phyloP scores from a whole-genome alignment of 352 stramenopile genomes.

The Phytopythium sindhum region DNA sequence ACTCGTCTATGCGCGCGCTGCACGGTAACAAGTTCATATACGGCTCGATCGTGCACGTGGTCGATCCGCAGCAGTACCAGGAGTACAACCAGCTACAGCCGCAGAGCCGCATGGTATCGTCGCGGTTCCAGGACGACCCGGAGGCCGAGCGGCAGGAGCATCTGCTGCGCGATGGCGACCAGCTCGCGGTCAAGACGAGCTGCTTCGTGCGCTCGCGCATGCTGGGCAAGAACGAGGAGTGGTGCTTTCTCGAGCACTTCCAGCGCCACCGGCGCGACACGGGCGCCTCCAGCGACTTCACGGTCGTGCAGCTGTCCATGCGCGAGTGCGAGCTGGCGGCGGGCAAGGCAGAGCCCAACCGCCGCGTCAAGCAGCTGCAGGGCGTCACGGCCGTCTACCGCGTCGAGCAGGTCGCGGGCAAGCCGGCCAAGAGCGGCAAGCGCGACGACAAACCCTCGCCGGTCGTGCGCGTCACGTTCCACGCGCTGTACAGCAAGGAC shows the following conservation, averaged over 20 bases:
- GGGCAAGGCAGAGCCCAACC: slow-evolving; percentile 21
- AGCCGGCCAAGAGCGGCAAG: background rate
- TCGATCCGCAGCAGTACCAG: slow-evolving; percentile 10
- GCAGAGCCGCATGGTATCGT: background rate
- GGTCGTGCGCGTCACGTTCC: slow-evolving; percentile 32
- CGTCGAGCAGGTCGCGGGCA: slow-evolving; percentile 20
- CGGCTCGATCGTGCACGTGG: slow-evolving; percentile 36
- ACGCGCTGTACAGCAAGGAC: slow-evolving; percentile 20
- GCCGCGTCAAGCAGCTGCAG: slow-evolving; percentile 40
- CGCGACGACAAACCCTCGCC: background rate
- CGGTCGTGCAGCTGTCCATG: slow-evolving; percentile 25
- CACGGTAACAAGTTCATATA: slow-evolving; percentile 46
- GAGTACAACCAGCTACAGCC: background rate
- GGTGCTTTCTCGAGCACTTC: slow-evolving; percentile 49
- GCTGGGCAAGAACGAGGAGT: slow-evolving; percentile 38
- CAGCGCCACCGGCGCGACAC: slow-evolving; percentile 15
- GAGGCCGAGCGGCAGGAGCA: background rate
- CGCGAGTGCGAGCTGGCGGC: slow-evolving; percentile 22
- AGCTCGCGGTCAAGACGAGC: slow-evolving; percentile 36
- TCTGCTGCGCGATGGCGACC: slow-evolving; percentile 13
- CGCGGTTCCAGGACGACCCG: too few species aligned
- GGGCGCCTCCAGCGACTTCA: slow-evolving; percentile 18
- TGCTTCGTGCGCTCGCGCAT: slow-evolving; percentile 36
- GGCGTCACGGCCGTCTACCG: slow-evolving; percentile 26
- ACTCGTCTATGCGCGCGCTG: slow-evolving; percentile 33